Percentiles rank a stretch among this genome's conserved stretches.
Evolutionary conservation across 768 basidiomycete species (phyloP).

Genomic region (Kwoniella pini): DNA sequence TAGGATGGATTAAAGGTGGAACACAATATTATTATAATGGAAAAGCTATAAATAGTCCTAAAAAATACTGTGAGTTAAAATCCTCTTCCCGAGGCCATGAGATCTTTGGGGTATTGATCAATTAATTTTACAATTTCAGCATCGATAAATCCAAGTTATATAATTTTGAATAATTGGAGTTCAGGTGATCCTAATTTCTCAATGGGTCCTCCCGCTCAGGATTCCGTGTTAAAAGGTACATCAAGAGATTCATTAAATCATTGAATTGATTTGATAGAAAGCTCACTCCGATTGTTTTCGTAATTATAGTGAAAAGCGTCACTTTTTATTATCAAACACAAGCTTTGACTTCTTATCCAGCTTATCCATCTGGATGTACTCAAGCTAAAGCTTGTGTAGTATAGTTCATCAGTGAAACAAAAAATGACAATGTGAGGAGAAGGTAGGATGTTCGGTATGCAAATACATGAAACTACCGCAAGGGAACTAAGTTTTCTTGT

Average conservation of each 20-base stretch:
- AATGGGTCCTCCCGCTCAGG: conserved; percentile 20
- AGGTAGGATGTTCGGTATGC: too few relatives aligned
- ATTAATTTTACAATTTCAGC: neutral
- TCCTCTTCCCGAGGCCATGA: neutral
- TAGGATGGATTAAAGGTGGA: conserved; percentile 16
- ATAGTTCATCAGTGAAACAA: too few relatives aligned
- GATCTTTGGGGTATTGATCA: neutral
- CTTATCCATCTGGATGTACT: conserved; percentile 3
- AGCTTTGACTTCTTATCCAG: conserved; percentile 6
- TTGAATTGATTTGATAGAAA: neutral
- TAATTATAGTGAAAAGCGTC: conserved; percentile 9
- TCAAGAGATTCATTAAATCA: neutral
- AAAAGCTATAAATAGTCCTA: conserved; percentile 11
- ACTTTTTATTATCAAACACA: conserved; percentile 13
- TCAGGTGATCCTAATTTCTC: conserved; percentile 23
- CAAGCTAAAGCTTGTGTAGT: conserved; percentile 11
- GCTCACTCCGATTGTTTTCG: neutral
- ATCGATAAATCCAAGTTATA: conserved; percentile 17
- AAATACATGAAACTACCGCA: too few relatives aligned
- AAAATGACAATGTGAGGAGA: too few relatives aligned
- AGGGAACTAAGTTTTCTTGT: too few relatives aligned
- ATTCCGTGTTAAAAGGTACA: conserved; percentile 23
- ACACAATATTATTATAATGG: conserved; percentile 24
- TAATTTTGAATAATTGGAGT: conserved; percentile 30
- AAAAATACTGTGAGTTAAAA: conserved; percentile 15